Percentiles rank a stretch among this genome's conserved stretches.
phyloP scores from a whole-genome alignment of 1,284 basidiomycete genomes.

The Anthracocystis panici-leucophaei region DNA sequence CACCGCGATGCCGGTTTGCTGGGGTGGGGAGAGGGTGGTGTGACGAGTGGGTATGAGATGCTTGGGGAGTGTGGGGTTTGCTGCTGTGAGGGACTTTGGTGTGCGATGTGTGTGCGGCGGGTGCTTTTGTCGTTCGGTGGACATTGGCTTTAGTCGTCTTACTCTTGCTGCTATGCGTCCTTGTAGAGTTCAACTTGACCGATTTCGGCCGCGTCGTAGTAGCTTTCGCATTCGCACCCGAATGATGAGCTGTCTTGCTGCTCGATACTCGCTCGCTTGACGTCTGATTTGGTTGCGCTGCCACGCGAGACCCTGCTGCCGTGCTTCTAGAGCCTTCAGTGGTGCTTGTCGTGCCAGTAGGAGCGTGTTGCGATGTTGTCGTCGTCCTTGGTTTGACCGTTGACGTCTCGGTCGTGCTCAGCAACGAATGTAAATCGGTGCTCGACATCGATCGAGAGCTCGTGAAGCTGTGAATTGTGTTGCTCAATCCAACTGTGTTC shows the following conservation, averaged over 20 bases:
- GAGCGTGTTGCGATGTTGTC: too few relatives aligned
- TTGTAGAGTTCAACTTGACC: background rate
- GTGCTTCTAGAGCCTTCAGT: too few relatives aligned
- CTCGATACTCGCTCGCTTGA: too few relatives aligned
- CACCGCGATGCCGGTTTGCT: background rate
- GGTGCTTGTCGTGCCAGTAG: too few relatives aligned
- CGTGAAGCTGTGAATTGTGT: too few relatives aligned
- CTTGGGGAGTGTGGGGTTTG: background rate
- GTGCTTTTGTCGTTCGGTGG: background rate
- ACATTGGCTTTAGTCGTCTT: background rate
- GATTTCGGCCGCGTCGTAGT: too few relatives aligned
- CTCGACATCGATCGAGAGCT: background rate
- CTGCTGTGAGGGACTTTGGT: background rate
- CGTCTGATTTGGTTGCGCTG: too few relatives aligned
- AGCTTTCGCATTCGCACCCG: too few relatives aligned
- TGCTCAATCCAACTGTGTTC: background rate
- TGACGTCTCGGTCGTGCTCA: background rate
- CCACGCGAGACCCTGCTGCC: too few relatives aligned
- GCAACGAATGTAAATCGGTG: background rate
- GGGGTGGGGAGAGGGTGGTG: slow-evolving; percentile 1
- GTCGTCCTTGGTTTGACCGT: too few relatives aligned
- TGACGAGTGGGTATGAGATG: background rate
- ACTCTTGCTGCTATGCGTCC: background rate
- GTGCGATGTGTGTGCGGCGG: background rate
- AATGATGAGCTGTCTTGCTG: too few relatives aligned